Evolutionary conservation across 2,329 filamentous ascomycete genomes (phyloP).

Genomic region (Rhinocladiella similis): DNA sequence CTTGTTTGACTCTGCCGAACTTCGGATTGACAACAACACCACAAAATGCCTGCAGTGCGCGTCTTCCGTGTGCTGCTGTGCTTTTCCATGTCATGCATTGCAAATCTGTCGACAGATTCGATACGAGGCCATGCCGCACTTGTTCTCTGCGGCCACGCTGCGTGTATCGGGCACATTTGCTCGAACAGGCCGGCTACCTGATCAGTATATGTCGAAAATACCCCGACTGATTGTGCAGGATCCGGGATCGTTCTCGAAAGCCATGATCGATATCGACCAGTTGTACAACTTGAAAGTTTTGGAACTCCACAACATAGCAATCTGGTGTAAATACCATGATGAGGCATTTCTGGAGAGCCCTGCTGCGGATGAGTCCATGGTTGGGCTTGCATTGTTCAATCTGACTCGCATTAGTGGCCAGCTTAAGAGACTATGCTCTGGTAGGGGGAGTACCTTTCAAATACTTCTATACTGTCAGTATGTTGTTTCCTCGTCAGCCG

Average conservation of each 20-base stretch:
- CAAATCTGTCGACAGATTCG: conserved; percentile 14
- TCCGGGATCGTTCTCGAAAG: background rate
- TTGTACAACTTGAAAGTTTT: conserved; percentile 9
- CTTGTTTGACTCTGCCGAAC: conserved; percentile 3
- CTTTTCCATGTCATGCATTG: conserved; percentile 12
- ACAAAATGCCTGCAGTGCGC: conserved; percentile 5
- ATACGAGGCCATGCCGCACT: conserved; percentile 7
- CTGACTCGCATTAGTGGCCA: conserved; percentile 8
- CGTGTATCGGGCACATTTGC: conserved; percentile 8
- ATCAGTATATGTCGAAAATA: conserved; percentile 6
- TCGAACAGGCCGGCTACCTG: conserved; percentile 6
- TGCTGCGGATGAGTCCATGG: conserved; percentile 19
- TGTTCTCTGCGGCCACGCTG: conserved; percentile 16
- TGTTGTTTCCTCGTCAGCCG: conserved; percentile 10
- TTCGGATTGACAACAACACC: background rate
- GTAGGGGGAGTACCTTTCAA: conserved; percentile 5
- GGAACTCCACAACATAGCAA: conserved; percentile 16
- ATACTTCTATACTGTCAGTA: conserved; percentile 21
- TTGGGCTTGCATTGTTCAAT: conserved; percentile 22
- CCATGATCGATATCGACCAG: conserved; percentile 1
- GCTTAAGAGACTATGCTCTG: conserved; percentile 1
- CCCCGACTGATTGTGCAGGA: conserved; percentile 1
- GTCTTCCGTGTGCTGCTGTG: conserved; percentile 14
- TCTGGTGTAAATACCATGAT: conserved; percentile 24
- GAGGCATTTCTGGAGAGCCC: conserved; percentile 12